These are phyloP conservation scores for Harringtonia aguacate DNA, from an alignment of 2,329 filamentous ascomycete genomes.

Conservation along the genomic window DNA sequence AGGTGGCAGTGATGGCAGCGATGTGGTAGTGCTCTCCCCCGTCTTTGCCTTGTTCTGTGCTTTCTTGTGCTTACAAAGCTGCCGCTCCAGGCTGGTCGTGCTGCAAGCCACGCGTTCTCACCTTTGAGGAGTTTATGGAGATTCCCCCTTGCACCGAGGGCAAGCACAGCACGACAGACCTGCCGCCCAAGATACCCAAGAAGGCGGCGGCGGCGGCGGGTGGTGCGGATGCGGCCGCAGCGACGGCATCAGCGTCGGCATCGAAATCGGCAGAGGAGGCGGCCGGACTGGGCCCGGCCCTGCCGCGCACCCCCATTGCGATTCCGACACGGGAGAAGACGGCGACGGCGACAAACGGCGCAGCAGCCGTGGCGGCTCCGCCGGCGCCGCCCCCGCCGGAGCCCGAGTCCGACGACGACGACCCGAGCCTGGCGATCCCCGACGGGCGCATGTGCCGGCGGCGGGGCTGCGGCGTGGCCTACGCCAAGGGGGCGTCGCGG, in stretches of 20 bases:
- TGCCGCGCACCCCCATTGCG: conserved; percentile 27
- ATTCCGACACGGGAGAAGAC: conserved; percentile 26
- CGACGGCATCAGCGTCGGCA: too few species aligned
- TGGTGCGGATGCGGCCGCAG: too few species aligned
- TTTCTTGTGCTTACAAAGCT: too few species aligned
- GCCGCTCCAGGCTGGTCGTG: conserved; percentile 78
- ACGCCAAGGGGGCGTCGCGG: conserved; percentile 48
- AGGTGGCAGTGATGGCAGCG: background rate
- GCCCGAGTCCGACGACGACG: conserved; percentile 80
- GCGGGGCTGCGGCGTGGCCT: conserved; percentile 59
- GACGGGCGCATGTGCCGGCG: conserved; percentile 68
- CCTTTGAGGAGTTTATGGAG: conserved; percentile 93
- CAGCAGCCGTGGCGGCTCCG: conserved; percentile 27
- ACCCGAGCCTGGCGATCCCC: conserved; percentile 62
- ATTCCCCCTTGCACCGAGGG: conserved; percentile 91
- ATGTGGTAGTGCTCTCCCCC: background rate
- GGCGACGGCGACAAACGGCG: conserved; percentile 14
- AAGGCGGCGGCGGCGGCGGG: conserved; percentile 39
- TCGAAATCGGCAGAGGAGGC: background rate
- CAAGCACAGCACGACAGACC: conserved; percentile 80
- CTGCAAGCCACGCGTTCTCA: conserved; percentile 92
- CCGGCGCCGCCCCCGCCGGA: conserved; percentile 47
- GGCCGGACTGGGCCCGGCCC: conserved; percentile 22
- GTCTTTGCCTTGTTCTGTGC: background rate
- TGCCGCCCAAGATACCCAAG: conserved; percentile 51